Base-by-base conservation (phyloP, 345 rosid genomes). In the Bruguiera sexangula region DNA sequence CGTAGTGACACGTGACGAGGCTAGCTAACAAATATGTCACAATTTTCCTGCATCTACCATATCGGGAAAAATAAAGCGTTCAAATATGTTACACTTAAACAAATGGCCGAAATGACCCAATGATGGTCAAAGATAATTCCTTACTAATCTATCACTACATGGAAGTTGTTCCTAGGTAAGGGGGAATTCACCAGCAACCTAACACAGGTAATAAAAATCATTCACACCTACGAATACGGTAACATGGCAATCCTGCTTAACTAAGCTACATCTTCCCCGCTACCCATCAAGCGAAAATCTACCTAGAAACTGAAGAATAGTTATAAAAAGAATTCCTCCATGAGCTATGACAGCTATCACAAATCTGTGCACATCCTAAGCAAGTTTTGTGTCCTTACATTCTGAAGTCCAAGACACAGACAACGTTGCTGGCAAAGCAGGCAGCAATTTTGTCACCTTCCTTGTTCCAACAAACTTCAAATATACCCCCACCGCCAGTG, bases 391-490 rank as follows among this genome's bases (percentile, higher is more conserved):
- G 19, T 62, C 70, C 50, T 65, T 22, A 93, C 96, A 96, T 88
- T 82, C 93, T 89, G 71, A 92, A 96, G 75, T 96, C 98, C 63
- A 96, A 71, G 71, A 92, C 93, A 63, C 97, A 90, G 1, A 90
- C 97, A 0, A 94, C 82, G 66, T 88, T 87, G 85, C 87, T 88
- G 22, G 98, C 96, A 66, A 85, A 96, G 67, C 99, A 96, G 8
- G 95, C 98, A 57, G 99, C 99, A 56, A 96, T 89, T 81, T 87
- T 92, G 84, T 85, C 90, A 34, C 99, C 99, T 76, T 96, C 98
- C 77, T 89, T 96, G 37, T 89, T 96, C 98, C 99, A 96, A 76
- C 97, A 90, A 68, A 92, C 99, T 79, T 96, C 96, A 66, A 89
- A 96, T 19, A 96, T 89, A 6, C 97, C 96, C 22, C 99, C 99